Evolutionary conservation across 2,329 filamentous ascomycete genomes (phyloP), one percentile per base, ranked within the genome.

Genomic region (Colletotrichum eremochloae): DNA sequence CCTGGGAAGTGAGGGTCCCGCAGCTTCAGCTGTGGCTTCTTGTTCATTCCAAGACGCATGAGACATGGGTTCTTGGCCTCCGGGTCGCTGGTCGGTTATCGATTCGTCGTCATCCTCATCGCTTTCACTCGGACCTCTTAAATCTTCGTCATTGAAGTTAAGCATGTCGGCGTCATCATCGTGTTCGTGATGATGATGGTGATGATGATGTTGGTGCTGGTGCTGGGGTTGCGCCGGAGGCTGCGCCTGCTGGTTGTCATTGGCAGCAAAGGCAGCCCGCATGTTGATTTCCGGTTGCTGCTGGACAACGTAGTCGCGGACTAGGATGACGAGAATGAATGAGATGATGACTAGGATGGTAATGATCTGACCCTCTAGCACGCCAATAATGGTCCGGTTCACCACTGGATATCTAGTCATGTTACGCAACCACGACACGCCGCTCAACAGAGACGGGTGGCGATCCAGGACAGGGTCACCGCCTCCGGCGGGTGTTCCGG

Each of bases 241-340:
- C 15, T 74, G 72, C 1, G 48, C 5, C 38, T 68, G 72, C 9
- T 42, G 40, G 33, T 68, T 74, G 4, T 74, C 72, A 12, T 72
- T 72, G 33, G 63, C 68, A 18, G 71, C 71, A 78, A 91, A 88
- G 4, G 88, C 89, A 11, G 88, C 92, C 0, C 91, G 92, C 85
- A 96, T 92, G 77, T 97, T 97, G 76, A 96, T 92, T 75, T 95
- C 92, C 6, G 96, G 96, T 79, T 99, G 96, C 80, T 99, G 96
- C 80, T 99, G 96, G 12, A 99, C 95, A 63, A 99, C 96, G 88
- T 97, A 99, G 83, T 99, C 96, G 58, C 97, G 87, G 58, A 99
- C 98, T 5, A 99, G 84, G 76, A 99, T 99, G 53, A 99, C 91
- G n/a, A 99, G 85, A 71, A 99, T 98, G 81, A 98, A 99, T 70